Conservation (phyloP, 2,329 filamentous ascomycete genomes). For the Colletotrichum filicis region DNA sequence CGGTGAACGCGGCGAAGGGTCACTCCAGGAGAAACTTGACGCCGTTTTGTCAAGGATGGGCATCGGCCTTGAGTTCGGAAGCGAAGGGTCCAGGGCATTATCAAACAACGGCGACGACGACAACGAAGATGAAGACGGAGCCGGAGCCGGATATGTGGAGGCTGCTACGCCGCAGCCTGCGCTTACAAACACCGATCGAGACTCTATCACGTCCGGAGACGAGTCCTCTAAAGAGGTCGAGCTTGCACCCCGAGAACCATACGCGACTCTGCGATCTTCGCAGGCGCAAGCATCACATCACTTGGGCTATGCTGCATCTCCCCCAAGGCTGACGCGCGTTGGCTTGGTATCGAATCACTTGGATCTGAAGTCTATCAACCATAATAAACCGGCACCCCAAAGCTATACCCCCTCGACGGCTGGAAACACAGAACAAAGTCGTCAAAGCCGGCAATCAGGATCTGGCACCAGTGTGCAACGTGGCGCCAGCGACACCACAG, state of each 20-base stretch:
- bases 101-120: constrained; percentile 12
- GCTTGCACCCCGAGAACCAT: background rate
- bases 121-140: background rate
- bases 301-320: background rate
- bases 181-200: background rate
- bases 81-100: constrained; percentile 13
- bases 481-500: constrained; percentile 41
- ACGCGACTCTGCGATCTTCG: background rate
- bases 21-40: constrained; percentile 77
- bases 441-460: constrained; percentile 46
- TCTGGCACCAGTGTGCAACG: constrained; percentile 31
- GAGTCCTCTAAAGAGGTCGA: constrained; percentile 2
- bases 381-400: background rate
- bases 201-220: background rate
- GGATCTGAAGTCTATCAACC: background rate
- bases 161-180: background rate
- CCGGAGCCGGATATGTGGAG: background rate
- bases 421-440: constrained; percentile 19
- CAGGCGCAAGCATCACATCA: background rate
- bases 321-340: constrained; percentile 15
- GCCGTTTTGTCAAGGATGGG: constrained; percentile 74
- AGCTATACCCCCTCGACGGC: constrained; percentile 31
- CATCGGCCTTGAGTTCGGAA: constrained; percentile 73
- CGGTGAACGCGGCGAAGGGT: constrained; percentile 66
- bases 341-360: background rate